Conservation (phyloP, 2,329 filamentous ascomycete species). For the Cladophialophora bantiana region DNA sequence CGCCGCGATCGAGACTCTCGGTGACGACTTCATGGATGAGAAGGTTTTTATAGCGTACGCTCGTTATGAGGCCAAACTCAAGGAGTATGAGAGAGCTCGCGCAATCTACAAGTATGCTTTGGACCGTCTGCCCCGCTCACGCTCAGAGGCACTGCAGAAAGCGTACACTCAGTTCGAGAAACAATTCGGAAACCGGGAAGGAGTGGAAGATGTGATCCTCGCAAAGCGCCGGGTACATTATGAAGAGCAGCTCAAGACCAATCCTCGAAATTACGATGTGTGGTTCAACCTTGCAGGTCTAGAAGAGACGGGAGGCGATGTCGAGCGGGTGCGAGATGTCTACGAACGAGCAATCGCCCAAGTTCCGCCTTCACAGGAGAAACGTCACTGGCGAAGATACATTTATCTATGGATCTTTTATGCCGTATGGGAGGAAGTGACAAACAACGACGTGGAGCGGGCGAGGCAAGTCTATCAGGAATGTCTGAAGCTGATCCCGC, state of each 20-base stretch:
- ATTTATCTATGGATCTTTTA: constrained; percentile 99
- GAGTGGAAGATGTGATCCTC: constrained; percentile 94
- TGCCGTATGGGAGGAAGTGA: constrained; percentile 91
- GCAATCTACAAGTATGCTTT: constrained; percentile 97
- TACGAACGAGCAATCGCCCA: constrained; percentile 97
- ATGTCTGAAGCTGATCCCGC: constrained; percentile 84
- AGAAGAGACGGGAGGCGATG: constrained; percentile 83
- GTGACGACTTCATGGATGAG: constrained; percentile 96
- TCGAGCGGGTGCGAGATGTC: constrained; percentile 84
- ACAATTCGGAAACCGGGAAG: constrained; percentile 91
- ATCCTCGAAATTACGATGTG: constrained; percentile 93
- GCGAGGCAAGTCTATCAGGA: constrained; percentile 90
- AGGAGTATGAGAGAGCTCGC: constrained; percentile 90
- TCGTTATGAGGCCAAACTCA: constrained; percentile 91
- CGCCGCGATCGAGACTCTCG: constrained; percentile 82
- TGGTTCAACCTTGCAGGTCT: constrained; percentile 96
- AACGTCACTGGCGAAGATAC: constrained; percentile 95
- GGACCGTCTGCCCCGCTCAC: constrained; percentile 87
- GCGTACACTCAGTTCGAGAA: constrained; percentile 98
- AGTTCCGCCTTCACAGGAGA: constrained; percentile 92
- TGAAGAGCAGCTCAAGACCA: constrained; percentile 91
- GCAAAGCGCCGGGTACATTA: constrained; percentile 92
- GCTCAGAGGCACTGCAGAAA: constrained; percentile 84
- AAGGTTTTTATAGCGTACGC: constrained; percentile 94
- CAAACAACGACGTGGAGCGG: constrained; percentile 77